phyloP scores from a whole-genome alignment of 2,329 filamentous ascomycete genomes.

The Elsinoe batatas region DNA sequence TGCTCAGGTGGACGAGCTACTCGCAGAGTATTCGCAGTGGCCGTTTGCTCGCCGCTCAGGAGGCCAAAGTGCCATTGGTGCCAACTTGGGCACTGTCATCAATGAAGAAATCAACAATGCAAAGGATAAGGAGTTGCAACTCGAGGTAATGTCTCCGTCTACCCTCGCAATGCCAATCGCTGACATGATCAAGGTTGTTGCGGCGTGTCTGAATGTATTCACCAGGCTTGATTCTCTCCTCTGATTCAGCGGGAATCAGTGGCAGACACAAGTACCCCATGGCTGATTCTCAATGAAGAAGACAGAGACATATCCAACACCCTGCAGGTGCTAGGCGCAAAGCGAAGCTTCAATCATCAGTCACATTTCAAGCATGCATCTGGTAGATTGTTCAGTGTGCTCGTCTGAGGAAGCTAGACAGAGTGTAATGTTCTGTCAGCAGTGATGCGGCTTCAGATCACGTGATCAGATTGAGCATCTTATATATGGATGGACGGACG shows the following conservation, averaged over 20 bases:
- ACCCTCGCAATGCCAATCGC: no score
- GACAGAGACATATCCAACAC: conserved; percentile 11
- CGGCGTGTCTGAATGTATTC: conserved; percentile 93
- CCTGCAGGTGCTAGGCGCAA: not conserved
- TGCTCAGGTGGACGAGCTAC: conserved; percentile 88
- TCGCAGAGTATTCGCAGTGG: conserved; percentile 96
- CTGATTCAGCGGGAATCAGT: conserved; percentile 35
- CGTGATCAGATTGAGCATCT: not conserved
- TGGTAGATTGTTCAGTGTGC: no score
- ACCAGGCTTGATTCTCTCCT: conserved; percentile 93
- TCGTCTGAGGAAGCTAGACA: not conserved
- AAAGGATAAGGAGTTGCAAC: conserved; percentile 90
- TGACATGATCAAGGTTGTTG: conserved; percentile 53
- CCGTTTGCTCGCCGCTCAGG: conserved; percentile 76
- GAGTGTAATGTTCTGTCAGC: not conserved
- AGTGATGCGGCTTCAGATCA: not conserved
- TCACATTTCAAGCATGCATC: no score
- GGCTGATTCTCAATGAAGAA: not conserved
- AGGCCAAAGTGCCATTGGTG: conserved; percentile 74
- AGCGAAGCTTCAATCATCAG: not conserved
- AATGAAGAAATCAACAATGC: conserved; percentile 74
- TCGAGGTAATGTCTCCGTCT: conserved; percentile 56
- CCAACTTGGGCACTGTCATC: conserved; percentile 82
- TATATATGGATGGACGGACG: not conserved
- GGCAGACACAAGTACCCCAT: no score